A percentile compares a stretch with the other conserved stretches of the same genome.
Conservation (phyloP, 2,329 filamentous ascomycete species). For the Sarocladiaceae sp. region DNA sequence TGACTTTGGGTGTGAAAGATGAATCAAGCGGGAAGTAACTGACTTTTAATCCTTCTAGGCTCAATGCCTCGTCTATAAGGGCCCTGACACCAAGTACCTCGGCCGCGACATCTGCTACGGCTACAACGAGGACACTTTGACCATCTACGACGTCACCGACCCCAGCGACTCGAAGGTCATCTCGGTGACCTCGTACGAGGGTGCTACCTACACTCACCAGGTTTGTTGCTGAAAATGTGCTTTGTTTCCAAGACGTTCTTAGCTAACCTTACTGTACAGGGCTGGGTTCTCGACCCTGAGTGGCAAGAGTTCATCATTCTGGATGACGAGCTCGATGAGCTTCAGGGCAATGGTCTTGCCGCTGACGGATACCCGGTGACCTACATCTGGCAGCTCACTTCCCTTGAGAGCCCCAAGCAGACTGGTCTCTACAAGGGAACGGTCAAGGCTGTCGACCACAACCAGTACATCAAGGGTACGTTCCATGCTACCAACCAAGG, state of each 20-base stretch:
- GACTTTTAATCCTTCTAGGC: too few species aligned
- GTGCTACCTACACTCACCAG: constrained; percentile 53
- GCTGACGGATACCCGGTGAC: constrained; percentile 39
- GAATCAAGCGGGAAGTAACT: too few species aligned
- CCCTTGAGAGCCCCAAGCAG: constrained; percentile 35
- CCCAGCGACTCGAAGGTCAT: constrained; percentile 42
- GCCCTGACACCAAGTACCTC: constrained; percentile 39
- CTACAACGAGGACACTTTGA: constrained; percentile 48
- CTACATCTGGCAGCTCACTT: constrained; percentile 44
- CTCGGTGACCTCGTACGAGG: constrained; percentile 49
- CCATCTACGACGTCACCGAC: constrained; percentile 44
- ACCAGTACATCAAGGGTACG: constrained; percentile 40
- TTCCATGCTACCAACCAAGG: too few species aligned
- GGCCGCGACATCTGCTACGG: constrained; percentile 49
- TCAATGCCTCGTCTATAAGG: constrained; percentile 49
- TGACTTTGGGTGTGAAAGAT: too few species aligned
- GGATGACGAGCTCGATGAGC: constrained; percentile 48
- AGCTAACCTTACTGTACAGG: too few species aligned
- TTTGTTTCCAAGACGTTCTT: too few species aligned
- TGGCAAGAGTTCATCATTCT: constrained; percentile 38
- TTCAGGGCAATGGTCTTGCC: constrained; percentile 30
- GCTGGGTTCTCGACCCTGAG: constrained; percentile 42
- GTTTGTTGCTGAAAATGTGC: too few species aligned
- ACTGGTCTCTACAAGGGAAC: constrained; percentile 36
- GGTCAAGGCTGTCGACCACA: constrained; percentile 38